A percentile compares a stretch with the other conserved stretches of the same genome.
These are phyloP conservation scores for Periconia macrospinosa DNA, from an alignment of 2,329 filamentous ascomycete species.

Conservation along the genomic window DNA sequence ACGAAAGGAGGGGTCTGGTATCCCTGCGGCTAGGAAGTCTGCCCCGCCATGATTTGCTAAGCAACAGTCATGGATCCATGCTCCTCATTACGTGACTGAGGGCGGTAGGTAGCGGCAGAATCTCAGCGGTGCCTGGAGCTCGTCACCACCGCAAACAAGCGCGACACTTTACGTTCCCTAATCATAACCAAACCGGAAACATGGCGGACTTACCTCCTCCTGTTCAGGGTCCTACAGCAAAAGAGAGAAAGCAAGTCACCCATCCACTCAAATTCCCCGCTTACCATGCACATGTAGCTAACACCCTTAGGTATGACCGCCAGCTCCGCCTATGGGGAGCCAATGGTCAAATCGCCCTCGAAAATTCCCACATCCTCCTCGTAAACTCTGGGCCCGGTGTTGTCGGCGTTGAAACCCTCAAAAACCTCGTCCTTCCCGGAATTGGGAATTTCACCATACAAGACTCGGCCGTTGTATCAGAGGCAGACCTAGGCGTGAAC, in stretches of 20 bases:
- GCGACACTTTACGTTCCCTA: not conserved
- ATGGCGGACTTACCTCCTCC: constrained; percentile 44
- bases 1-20: not conserved
- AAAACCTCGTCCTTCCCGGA: constrained; percentile 93
- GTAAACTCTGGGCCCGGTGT: constrained; percentile 86
- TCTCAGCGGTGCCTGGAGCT: constrained; percentile 5
- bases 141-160: not conserved
- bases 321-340: constrained; percentile 96
- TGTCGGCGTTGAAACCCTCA: constrained; percentile 86
- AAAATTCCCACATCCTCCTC: constrained; percentile 87
- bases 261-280: not conserved
- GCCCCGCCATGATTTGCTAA: constrained; percentile 3
- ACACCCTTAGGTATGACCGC: constrained; percentile 73
- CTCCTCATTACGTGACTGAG: not conserved
- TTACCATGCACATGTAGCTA: not conserved
- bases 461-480: constrained; percentile 74
- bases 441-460: constrained; percentile 91
- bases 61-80: too few species aligned
- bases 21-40: not conserved
- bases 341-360: constrained; percentile 84
- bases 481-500: constrained; percentile 89
- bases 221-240: constrained; percentile 46
- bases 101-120: constrained; percentile 11
- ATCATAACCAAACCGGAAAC: not conserved
- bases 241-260: constrained; percentile 53